Conservation (phyloP, 2,329 filamentous ascomycete genomes). For the Aspergillus glaucus region DNA sequence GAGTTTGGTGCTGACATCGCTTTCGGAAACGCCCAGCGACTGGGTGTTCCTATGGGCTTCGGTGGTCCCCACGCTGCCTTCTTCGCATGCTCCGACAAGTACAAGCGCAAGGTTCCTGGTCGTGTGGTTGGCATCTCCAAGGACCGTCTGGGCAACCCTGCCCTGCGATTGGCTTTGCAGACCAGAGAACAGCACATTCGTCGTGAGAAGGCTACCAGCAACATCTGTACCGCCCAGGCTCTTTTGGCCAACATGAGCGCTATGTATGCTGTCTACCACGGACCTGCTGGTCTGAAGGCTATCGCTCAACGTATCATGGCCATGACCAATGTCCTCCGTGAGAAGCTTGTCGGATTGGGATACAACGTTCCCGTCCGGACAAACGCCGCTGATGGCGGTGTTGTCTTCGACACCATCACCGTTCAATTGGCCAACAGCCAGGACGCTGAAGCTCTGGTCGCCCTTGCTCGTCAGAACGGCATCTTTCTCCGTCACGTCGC, state of each 20-base stretch:
- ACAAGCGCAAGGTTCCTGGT: constrained; percentile 91
- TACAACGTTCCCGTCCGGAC: constrained; percentile 57
- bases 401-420: constrained; percentile 74
- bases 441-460: constrained; percentile 47
- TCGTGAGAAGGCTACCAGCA: constrained; percentile 93
- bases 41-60: constrained; percentile 86
- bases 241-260: constrained; percentile 92
- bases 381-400: constrained; percentile 50
- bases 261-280: constrained; percentile 91
- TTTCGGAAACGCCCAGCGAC: constrained; percentile 84
- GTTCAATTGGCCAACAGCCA: constrained; percentile 52
- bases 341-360: constrained; percentile 57
- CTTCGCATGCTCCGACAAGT: constrained; percentile 83
- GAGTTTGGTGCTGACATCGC: constrained; percentile 95
- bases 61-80: constrained; percentile 96
- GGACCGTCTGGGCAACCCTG: constrained; percentile 74
- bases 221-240: constrained; percentile 93
- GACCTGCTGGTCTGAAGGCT: constrained; percentile 70
- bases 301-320: constrained; percentile 75
- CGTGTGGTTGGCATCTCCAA: constrained; percentile 87
- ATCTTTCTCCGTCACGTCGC: constrained; percentile 61
- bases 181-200: constrained; percentile 95
- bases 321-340: constrained; percentile 63
- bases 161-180: constrained; percentile 78
- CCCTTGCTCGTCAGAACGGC: constrained; percentile 45